Conservation (phyloP, 1,284 basidiomycete genomes). For the Cutaneotrichosporon spelunceum region DNA sequence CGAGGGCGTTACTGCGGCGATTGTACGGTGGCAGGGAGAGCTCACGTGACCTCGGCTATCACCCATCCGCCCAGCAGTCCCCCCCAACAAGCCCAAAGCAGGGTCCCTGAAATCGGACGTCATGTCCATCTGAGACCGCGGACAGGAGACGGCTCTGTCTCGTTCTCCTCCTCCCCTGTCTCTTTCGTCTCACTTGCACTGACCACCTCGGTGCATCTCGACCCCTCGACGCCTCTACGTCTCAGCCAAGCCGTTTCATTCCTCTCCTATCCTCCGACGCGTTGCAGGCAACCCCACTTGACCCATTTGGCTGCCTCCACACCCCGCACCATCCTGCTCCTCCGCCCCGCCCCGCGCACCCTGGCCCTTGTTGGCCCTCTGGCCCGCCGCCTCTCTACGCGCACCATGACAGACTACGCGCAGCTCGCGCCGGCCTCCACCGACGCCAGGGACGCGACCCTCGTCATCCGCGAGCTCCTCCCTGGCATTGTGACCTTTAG, state of each 20-base stretch:
- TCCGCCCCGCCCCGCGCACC: not conserved
- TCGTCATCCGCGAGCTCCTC: conserved; percentile 48
- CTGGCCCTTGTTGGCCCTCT: no score
- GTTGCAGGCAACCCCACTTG: not conserved
- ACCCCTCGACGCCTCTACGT: not conserved
- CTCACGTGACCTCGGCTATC: conserved; percentile 1
- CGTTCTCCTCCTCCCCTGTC: not conserved
- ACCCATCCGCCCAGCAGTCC: no score
- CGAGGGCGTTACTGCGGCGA: not conserved
- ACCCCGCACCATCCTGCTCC: not conserved
- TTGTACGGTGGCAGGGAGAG: not conserved
- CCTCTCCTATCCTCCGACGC: not conserved
- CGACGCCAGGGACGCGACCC: conserved; percentile 33
- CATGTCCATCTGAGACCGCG: not conserved
- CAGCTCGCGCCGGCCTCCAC: conserved; percentile 24
- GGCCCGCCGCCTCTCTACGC: not conserved
- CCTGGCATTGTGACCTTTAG: conserved; percentile 50
- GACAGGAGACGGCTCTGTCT: not conserved
- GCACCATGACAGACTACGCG: conserved; percentile 17
- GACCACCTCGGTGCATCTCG: no score
- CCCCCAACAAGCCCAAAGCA: no score
- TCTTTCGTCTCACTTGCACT: no score
- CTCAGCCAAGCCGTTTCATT: not conserved
- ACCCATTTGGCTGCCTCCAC: not conserved
- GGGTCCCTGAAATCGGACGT: not conserved